These are phyloP conservation scores for Xerocomus nothofagi DNA, from an alignment of 1,284 basidiomycete species.

Conservation along the genomic window DNA sequence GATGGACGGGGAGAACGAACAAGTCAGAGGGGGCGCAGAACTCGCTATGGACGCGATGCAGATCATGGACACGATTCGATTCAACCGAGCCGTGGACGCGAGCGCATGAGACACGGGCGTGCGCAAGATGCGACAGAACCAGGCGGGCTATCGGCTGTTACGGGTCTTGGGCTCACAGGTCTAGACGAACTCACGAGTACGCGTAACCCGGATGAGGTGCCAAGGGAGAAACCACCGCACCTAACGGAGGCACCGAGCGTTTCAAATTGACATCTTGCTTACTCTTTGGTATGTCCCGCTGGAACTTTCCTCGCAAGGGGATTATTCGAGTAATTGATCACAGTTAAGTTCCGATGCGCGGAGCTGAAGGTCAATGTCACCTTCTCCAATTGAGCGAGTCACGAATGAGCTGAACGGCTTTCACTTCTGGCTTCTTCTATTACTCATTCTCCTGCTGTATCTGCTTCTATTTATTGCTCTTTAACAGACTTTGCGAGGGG, in stretches of 20 bases:
- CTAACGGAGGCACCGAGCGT: constrained; percentile 2
- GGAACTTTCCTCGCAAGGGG: too few species aligned
- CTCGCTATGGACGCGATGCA: background rate
- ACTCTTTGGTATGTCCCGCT: background rate
- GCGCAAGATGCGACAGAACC: constrained; percentile 13
- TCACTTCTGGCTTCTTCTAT: too few species aligned
- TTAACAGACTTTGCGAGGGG: background rate
- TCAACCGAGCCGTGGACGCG: constrained; percentile 12
- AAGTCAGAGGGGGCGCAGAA: constrained; percentile 3
- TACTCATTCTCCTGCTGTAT: background rate
- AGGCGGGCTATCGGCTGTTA: constrained; percentile 27
- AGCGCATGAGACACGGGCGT: constrained; percentile 5
- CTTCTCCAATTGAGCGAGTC: too few species aligned
- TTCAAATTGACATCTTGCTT: background rate
- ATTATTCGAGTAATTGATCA: too few species aligned
- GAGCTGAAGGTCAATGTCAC: too few species aligned
- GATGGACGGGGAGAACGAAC: constrained; percentile 2
- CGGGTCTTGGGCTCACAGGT: constrained; percentile 31
- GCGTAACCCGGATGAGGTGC: constrained; percentile 9
- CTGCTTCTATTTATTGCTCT: background rate
- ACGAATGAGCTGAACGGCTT: too few species aligned
- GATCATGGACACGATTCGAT: constrained; percentile 2
- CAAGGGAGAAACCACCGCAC: constrained; percentile 5
- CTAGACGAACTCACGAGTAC: constrained; percentile 24
- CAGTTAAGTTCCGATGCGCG: too few species aligned